A percentile compares a stretch with the other conserved stretches of the same genome.
phyloP scores from a whole-genome alignment of 2,329 filamentous ascomycete species.

The Ophidiomyces ophidiicola region DNA sequence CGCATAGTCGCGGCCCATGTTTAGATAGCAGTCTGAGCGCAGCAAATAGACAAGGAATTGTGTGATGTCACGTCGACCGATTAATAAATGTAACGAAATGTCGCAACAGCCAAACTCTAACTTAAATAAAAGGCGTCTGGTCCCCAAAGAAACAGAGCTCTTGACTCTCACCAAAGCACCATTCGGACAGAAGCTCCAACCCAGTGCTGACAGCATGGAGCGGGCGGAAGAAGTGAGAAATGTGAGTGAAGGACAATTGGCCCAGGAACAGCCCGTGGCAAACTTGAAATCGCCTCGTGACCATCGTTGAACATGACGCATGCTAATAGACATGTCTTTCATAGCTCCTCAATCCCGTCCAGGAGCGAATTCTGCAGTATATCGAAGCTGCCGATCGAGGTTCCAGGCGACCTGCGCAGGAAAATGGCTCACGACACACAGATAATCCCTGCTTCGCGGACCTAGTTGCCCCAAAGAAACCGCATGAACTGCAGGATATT shows the following conservation, averaged over 20 bases:
- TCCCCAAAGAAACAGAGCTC: no score
- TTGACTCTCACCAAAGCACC: no score
- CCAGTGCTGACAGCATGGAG: constrained; percentile 14
- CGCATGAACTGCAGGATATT: constrained; percentile 47
- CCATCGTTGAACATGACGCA: background rate
- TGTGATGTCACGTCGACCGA: constrained; percentile 9
- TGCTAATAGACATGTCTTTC: constrained; percentile 2
- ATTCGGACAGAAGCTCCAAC: no score
- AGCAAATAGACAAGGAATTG: background rate
- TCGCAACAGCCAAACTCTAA: constrained; percentile 4
- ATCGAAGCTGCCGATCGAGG: constrained; percentile 33
- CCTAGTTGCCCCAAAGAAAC: constrained; percentile 52
- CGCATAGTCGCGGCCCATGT: constrained; percentile 12
- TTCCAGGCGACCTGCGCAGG: constrained; percentile 12
- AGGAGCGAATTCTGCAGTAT: constrained; percentile 36
- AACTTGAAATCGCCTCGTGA: no score
- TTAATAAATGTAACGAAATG: constrained; percentile 7
- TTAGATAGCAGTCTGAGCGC: no score
- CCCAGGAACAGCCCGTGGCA: background rate
- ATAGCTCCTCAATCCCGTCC: constrained; percentile 31
- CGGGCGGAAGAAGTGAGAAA: constrained; percentile 33
- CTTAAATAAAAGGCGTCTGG: no score
- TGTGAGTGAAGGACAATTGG: constrained; percentile 23
- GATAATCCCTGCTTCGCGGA: constrained; percentile 47
- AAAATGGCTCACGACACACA: constrained; percentile 47